Evolutionary conservation across 1,284 basidiomycete genomes (phyloP).

Genomic region (Sutorius eximius): DNA sequence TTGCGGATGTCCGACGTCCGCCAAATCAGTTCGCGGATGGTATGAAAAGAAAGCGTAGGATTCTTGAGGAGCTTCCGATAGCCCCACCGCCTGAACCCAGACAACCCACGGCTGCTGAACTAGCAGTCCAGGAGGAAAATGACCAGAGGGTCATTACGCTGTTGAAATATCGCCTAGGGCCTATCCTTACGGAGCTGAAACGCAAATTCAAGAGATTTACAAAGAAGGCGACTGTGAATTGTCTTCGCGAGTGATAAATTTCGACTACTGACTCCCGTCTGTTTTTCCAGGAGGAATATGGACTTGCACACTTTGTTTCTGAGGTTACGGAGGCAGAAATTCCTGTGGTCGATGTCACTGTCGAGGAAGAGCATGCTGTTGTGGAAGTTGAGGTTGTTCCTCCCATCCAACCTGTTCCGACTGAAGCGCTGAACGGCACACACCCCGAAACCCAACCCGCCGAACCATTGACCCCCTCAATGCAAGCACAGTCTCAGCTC

Average conservation of each 20-base stretch:
- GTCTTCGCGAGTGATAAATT: slow-evolving; percentile 1
- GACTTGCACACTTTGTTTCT: slow-evolving; percentile 44
- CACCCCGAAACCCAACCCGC: slow-evolving; percentile 26
- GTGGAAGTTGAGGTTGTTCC: slow-evolving; percentile 44
- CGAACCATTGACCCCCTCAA: slow-evolving; percentile 26
- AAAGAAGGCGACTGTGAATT: slow-evolving; percentile 74
- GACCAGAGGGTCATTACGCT: slow-evolving; percentile 81
- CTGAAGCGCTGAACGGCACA: slow-evolving; percentile 35
- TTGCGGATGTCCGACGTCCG: slow-evolving; percentile 68
- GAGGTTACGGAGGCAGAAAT: slow-evolving; percentile 30
- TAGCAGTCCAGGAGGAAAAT: slow-evolving; percentile 80
- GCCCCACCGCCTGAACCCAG: slow-evolving; percentile 90
- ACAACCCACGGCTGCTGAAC: slow-evolving; percentile 79
- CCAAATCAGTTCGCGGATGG: slow-evolving; percentile 94
- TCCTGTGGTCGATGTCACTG: slow-evolving; percentile 41
- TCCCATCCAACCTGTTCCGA: slow-evolving; percentile 27
- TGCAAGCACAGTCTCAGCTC: slow-evolving; percentile 36
- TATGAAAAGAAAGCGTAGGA: slow-evolving; percentile 77
- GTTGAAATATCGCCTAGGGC: slow-evolving; percentile 84
- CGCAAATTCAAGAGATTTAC: slow-evolving; percentile 93
- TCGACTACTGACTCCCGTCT: slow-evolving; percentile 11
- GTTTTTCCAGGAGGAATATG: slow-evolving; percentile 66
- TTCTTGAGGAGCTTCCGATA: slow-evolving; percentile 84
- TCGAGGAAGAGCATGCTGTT: slow-evolving; percentile 44
- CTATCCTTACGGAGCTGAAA: slow-evolving; percentile 86